A percentile compares a stretch with the other conserved stretches of the same genome.
phyloP scores from a whole-genome alignment of 495 filamentous ascomycete genomes.

The Zalerion maritima region DNA sequence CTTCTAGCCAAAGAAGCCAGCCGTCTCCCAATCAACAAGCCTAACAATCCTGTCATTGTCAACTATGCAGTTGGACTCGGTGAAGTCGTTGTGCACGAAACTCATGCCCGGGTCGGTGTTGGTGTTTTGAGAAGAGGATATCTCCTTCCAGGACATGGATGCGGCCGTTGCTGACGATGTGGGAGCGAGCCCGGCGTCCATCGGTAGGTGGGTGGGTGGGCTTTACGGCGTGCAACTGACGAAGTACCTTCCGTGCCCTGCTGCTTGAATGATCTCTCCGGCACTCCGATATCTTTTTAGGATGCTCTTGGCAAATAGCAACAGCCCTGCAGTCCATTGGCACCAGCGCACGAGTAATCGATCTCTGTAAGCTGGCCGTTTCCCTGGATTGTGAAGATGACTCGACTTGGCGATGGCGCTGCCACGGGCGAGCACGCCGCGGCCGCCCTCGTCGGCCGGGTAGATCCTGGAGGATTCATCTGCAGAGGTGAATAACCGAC shows the following conservation, averaged over 20 bases:
- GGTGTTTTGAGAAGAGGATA: constrained; percentile 16
- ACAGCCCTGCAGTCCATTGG: constrained; percentile 17
- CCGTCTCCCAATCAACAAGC: constrained; percentile 33
- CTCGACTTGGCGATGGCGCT: constrained; percentile 22
- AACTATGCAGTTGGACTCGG: constrained; percentile 25
- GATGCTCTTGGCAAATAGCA: constrained; percentile 12
- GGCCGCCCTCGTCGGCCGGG: constrained; percentile 14
- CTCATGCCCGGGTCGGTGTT: constrained; percentile 19
- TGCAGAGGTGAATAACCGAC: constrained; percentile 14
- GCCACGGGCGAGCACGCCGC: constrained; percentile 21
- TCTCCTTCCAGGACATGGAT: constrained; percentile 19
- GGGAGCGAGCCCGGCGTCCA: constrained; percentile 13
- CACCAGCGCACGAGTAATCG: constrained; percentile 19
- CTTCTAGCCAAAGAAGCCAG: constrained; percentile 30
- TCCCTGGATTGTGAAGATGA: constrained; percentile 12
- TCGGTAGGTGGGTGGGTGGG: constrained; percentile 5
- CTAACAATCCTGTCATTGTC: constrained; percentile 27
- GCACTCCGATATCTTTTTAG: constrained; percentile 15
- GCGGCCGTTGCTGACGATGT: constrained; percentile 20
- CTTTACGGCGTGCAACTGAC: constrained; percentile 2
- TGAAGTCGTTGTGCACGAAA: constrained; percentile 33
- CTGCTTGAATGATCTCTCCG: constrained; percentile 23
- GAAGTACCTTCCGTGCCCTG: constrained; percentile 20
- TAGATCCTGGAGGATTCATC: constrained; percentile 13
- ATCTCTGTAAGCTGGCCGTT: constrained; percentile 5